Base-by-base conservation (phyloP, 2,329 filamentous ascomycete species). In the Colletotrichum orbiculare region DNA sequence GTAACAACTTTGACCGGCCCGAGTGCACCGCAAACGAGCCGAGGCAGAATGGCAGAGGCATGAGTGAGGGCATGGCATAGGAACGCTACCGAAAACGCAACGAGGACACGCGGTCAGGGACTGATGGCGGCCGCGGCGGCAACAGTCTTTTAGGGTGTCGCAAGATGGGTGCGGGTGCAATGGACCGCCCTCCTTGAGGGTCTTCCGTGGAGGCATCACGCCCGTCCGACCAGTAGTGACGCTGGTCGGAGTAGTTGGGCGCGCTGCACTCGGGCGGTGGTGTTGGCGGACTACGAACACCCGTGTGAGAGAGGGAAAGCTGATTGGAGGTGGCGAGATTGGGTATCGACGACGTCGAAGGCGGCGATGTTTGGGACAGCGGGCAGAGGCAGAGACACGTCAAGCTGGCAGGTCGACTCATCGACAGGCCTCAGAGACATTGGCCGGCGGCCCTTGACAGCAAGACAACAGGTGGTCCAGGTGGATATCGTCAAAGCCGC, bases 241-340 rank as follows among this genome's bases (percentile, higher is more conserved):
- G 37, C 7, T 52, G 62, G 62, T n/a, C 39, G 37, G 55, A 65
- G 42, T 39, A 53, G 57, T 65, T 52, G 58, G 57, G 45, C 46
- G 57, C 62, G 57, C 55, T 42, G 52, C 62, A 57, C 39, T 41
- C 50, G 49, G 41, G 45, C 50, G 62, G 50, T 49, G 57, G 62
- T 61, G 62, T 65, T 65, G 62, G 57, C 52, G 62, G 62, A 65
- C 62, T 65, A 65, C 60, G 60, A 60, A 65, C 62, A 61, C 45
- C 62, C 50, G 62, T 65, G 62, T 65, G 52, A 65, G 62, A 64
- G 57, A 64, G 62, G 50, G 50, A 55, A 25, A 49, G 46, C 58
- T 65, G 62, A 65, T 61, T 61, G 62, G 62, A 55, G 46, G 57
- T 15, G 50, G 56, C 54, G 54, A 41, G 17, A 41, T 65, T 61